Evolutionary conservation across 1,139 yeast species (phyloP), one percentile per base, ranked within the genome.

Genomic region (Hansenula anomala): DNA sequence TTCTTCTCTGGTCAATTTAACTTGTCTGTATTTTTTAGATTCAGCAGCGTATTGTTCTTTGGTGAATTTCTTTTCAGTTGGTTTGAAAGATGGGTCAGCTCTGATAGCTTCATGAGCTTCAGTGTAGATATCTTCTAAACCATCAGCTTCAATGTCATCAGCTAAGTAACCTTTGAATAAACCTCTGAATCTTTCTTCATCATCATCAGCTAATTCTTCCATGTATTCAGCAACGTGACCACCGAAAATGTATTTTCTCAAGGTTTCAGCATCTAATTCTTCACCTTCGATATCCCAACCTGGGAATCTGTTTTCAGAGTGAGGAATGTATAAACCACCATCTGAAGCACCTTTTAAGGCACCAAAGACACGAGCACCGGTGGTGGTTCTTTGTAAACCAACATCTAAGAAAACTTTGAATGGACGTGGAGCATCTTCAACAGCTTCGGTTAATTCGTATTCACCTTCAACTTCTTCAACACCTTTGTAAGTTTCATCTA

Each of bases 191-290:
- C 95, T 92, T 80, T 92, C 99, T 80, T 92, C 99, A 82, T 92
- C 99, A 71, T 92, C 99, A 66, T 92, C 99, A 74, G 92, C 92
- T 71, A 92, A 87, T 80, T 92, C 97, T 80, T 92, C 98, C 96
- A 94, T 94, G 94, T 92, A 94, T 80, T 94, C 98, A 67, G 98
- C 85, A 67, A 92, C 90, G 84, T 92, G 98, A 71, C 97, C 97
- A 78, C 95, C 98, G 69, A 90, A 86, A 80, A 92, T 92, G 96
- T 94, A 90, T 75, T 87, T 88, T 86, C 97, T 89, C 74, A 94
- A 85, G 61, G 82, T 74, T 69, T 94, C 98, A 63, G 97, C 89
- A 68, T 92, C 98, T 66, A 94, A 83, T 76, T 92, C 98, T 78
- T 90, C 96, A 62, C 85, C 68, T 79, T 92, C 99, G 64, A 90